phyloP scores from a whole-genome alignment of 345 rosid genomes.

The Iberis pinnata region DNA sequence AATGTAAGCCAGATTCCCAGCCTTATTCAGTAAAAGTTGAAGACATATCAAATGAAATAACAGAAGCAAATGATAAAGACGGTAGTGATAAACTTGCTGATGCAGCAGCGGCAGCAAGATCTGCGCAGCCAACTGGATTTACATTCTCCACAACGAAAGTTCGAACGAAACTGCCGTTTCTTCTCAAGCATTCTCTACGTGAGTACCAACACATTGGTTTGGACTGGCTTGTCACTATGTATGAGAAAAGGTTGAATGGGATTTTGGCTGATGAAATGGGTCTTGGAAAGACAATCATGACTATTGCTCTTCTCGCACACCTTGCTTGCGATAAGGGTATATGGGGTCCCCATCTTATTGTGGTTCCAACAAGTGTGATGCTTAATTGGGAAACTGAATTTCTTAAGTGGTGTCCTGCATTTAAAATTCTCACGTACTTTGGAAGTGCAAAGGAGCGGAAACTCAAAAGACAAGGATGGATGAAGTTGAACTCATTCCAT shows the following conservation, averaged over 20 bases:
- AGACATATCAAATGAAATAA: constrained; percentile 31
- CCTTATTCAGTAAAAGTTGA: constrained; percentile 36
- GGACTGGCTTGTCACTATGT: constrained; percentile 99
- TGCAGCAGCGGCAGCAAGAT: constrained; percentile 99
- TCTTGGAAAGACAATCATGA: constrained; percentile 99
- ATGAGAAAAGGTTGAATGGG: constrained; percentile 96
- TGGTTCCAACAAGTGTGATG: constrained; percentile 99
- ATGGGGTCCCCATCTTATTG: constrained; percentile 99
- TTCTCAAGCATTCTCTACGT: constrained; percentile 90
- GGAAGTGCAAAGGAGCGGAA: constrained; percentile 99
- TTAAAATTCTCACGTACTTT: constrained; percentile 95
- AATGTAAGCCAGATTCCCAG: constrained; percentile 26
- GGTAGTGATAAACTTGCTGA: constrained; percentile 73
- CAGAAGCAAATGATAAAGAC: constrained; percentile 37
- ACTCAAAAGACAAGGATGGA: constrained; percentile 97
- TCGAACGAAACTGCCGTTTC: constrained; percentile 94
- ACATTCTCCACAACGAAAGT: constrained; percentile 93
- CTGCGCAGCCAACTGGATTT: constrained; percentile 98
- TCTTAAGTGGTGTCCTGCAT: constrained; percentile 99
- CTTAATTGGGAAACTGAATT: constrained; percentile 99
- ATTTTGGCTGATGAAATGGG: constrained; percentile 99
- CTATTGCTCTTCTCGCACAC: constrained; percentile 96
- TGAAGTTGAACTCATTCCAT: constrained; percentile 93
- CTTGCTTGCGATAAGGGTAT: constrained; percentile 98
- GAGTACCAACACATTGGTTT: constrained; percentile 99